A percentile compares a stretch with the other conserved stretches of the same genome.
Conservation (phyloP, 768 basidiomycete species). For the Mycena filopes region DNA sequence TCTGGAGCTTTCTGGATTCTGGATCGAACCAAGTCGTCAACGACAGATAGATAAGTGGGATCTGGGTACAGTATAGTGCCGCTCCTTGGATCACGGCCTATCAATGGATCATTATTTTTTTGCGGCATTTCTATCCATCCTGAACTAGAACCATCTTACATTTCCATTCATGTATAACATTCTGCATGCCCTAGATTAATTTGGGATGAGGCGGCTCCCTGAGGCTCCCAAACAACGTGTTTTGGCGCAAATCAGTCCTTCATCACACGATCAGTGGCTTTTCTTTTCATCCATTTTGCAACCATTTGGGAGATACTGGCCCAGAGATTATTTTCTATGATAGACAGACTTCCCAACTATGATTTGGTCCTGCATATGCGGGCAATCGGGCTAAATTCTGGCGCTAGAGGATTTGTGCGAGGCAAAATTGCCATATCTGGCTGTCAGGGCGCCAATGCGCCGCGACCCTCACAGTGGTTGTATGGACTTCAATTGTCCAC, state of each 20-base stretch:
- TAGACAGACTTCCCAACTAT: slow-evolving; percentile 1
- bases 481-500: background rate
- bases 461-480: too few species aligned
- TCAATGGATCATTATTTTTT: too few species aligned
- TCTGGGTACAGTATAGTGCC: too few species aligned
- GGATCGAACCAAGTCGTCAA: too few species aligned
- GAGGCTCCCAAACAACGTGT: background rate
- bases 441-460: too few species aligned
- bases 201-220: background rate
- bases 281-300: background rate
- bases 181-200: too few species aligned
- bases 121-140: too few species aligned
- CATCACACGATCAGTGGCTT: background rate
- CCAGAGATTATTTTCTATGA: too few species aligned
- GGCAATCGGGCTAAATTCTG: background rate
- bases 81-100: too few species aligned
- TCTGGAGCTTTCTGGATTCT: too few species aligned
- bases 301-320: slow-evolving; percentile 4
- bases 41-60: too few species aligned
- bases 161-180: background rate
- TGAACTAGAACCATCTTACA: background rate
- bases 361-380: background rate
- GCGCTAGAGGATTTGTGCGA: background rate
- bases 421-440: too few species aligned
- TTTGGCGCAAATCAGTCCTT: background rate